These are phyloP conservation scores for Artomyces pyxidatus DNA, from an alignment of 768 basidiomycete species.

Conservation along the genomic window DNA sequence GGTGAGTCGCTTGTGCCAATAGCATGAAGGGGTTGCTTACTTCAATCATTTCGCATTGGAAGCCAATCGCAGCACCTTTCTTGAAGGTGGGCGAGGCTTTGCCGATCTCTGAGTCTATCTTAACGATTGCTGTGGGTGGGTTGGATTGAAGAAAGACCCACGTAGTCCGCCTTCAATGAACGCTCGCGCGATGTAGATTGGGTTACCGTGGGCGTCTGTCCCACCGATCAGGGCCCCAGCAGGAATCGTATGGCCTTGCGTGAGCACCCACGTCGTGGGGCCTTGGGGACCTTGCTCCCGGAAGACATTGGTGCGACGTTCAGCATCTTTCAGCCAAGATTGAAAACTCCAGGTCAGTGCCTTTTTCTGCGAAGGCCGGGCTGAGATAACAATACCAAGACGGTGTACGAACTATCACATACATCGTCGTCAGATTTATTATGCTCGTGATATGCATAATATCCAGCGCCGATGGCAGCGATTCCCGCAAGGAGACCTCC, in stretches of 20 bases:
- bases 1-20: conserved; percentile 1
- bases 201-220: conserved; percentile 43
- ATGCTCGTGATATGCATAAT: conserved; percentile 45
- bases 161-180: conserved; percentile 51
- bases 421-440: conserved; percentile 53
- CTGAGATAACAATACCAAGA: too few species aligned
- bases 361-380: conserved; percentile 47
- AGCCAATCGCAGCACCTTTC: conserved; percentile 61
- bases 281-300: conserved; percentile 32
- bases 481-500: conserved; percentile 52
- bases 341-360: conserved; percentile 40
- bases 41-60: conserved; percentile 46
- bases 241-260: conserved; percentile 53
- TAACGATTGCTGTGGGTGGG: conserved; percentile 6
- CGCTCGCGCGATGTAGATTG: conserved; percentile 51
- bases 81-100: conserved; percentile 52
- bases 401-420: too few species aligned
- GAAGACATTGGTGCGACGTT: conserved; percentile 43
- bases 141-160: conserved; percentile 21
- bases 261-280: conserved; percentile 57
- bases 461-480: conserved; percentile 44
- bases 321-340: conserved; percentile 52
- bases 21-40: conserved; percentile 26
- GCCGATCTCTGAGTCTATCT: conserved; percentile 44
- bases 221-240: conserved; percentile 41